Base-by-base conservation (phyloP, 345 rosid genomes). In the Turritis glabra region DNA sequence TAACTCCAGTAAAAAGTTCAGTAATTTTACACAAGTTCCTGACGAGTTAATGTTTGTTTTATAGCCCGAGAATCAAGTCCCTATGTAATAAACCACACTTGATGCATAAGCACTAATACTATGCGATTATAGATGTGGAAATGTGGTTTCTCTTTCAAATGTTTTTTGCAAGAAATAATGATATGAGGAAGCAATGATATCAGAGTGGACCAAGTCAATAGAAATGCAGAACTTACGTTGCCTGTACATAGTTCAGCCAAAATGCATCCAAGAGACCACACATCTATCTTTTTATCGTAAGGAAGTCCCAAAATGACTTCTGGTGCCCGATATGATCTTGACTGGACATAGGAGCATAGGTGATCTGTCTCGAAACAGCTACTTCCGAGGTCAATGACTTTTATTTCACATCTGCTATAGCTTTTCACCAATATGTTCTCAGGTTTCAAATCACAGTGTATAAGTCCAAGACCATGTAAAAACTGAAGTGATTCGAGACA, bases 221-320 rank as follows among this genome's bases (percentile, higher is more conserved):
- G 68, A 69, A 40, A 52, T 64, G 59, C 17, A 66, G 63, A 70
- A 81, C 99, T 89, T 88, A 96, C 99, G 77, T 89, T 96, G 77
- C 98, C 99, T 59, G 98, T 92, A 77, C 99, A 92, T 43, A 96
- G 92, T 81, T 96, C 98, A 4, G 98, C 96, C 84, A 96, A 85
- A 76, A 96, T 95, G 85, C 99, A 96, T 67, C 99, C 99, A 58
- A 96, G 98, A 41, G 99, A 95, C 99, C 99, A 95, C n/a, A 92
- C 57, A 15, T 95, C 99, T 50, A 95, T 95, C 89, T 92, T 90
- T 77, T 95, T 92, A 81, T 92, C 93, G 76, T 95, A 95, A 4
- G 99, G 87, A 82, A 89, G 91, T 58, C 99, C 97, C 76, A 95
- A 69, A 60, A 95, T 89, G 72, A 95, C 99, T 82, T 95, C 99